phyloP scores from a whole-genome alignment of 495 filamentous ascomycete species.

The Tuber aestivum region DNA sequence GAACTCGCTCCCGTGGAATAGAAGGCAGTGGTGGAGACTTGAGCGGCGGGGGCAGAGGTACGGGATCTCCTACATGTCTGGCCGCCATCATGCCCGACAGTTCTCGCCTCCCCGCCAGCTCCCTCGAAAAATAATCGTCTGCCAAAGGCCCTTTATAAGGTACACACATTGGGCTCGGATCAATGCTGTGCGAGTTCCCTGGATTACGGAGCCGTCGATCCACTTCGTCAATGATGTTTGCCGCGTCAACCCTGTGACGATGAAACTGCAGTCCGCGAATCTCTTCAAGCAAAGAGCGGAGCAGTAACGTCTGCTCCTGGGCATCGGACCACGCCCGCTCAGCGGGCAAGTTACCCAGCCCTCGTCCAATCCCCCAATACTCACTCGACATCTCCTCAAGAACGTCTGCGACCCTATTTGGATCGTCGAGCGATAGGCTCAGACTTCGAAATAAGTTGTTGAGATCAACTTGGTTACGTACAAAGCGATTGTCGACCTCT shows the following conservation, averaged over 20 bases:
- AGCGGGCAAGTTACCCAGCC: background rate
- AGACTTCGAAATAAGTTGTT: conserved; percentile 24
- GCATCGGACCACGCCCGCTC: background rate
- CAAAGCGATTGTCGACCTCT: background rate
- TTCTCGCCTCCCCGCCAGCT: background rate
- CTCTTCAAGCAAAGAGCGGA: conserved; percentile 13
- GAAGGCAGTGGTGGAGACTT: conserved; percentile 5
- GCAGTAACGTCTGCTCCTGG: background rate
- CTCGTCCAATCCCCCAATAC: background rate
- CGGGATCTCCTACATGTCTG: background rate
- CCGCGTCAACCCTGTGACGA: conserved; percentile 26
- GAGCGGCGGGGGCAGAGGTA: background rate
- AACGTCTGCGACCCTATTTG: conserved; percentile 10
- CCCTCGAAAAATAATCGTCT: background rate
- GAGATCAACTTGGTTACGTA: conserved; percentile 12
- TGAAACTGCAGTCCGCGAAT: conserved; percentile 12
- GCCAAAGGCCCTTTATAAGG: background rate
- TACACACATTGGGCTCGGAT: conserved; percentile 13
- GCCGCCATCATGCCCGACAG: conserved; percentile 7
- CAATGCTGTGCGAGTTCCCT: background rate
- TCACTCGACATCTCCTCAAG: background rate
- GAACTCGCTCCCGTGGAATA: background rate
- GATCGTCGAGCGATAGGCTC: conserved; percentile 15
- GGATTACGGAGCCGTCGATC: background rate
- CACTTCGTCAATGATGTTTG: conserved; percentile 22